Base-by-base conservation (phyloP, 176 grass and related monocot genomes). In the Eleusine indica region DNA sequence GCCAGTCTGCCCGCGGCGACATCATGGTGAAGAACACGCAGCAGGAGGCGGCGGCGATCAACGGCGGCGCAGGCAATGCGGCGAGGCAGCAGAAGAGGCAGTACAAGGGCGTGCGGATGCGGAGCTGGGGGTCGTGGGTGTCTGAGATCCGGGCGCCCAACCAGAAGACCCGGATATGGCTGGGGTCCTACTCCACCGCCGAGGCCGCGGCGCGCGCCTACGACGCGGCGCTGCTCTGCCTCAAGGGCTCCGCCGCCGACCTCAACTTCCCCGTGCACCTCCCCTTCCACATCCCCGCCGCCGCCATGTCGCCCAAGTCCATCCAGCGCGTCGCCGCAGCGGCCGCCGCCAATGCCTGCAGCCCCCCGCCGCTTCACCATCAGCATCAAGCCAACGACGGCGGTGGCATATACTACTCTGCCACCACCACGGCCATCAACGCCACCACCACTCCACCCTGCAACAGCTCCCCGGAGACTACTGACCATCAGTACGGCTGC, bases 71-170 rank as follows among this genome's bases (percentile, higher is more conserved):
- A 25, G 25, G 25, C 25, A 25, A 83, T 75, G 75, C 52, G 71
- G 69, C 28, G 88, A 44, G 14, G 37, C 80, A 85, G 13, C 80
- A 60, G 79, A 67, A 83, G 53, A 89, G 56, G 88, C 84, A 95
- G 74, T 98, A 95, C 89, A 98, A 95, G 82, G 95, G 95, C 6
- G 95, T 98, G 60, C 86, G 95, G 68, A 94, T 94, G 92, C 83
- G 95, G 84, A 98, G 90, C 82, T 98, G 95, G 95, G 95, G 95
- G 9, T 98, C 95, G 3, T 98, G 95, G 95, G 95, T 98, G 62
- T 98, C 95, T 13, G 95, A 98, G 89, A 93, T 98, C 72, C 86
- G 95, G 71, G 95, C 95, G 61, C 95, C 95, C 44, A 92, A 88
- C 79, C 95, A 95, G 86, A 98, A 98, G 92, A 98, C 95, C 0